Conservation (phyloP, 2,329 filamentous ascomycete genomes). For the Dendrostoma leiphaemia region DNA sequence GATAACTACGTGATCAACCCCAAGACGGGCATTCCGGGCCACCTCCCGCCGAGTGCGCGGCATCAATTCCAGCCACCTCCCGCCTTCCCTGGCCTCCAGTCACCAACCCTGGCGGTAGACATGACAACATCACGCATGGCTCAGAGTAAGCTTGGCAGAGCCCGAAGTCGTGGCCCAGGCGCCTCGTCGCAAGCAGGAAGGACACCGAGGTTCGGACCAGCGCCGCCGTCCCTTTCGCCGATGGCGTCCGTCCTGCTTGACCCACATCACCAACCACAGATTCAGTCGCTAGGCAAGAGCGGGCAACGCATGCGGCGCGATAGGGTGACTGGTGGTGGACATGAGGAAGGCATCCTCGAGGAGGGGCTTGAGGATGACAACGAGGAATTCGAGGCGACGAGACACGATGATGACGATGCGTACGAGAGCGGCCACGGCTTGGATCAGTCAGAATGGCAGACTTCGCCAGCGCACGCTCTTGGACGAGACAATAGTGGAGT, state of each 20-base stretch:
- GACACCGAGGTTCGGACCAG: conserved; percentile 43
- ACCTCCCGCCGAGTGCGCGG: conserved; percentile 53
- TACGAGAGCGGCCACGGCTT: conserved; percentile 50
- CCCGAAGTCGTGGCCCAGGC: conserved; percentile 38
- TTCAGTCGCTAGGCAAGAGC: conserved; percentile 45
- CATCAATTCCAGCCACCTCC: conserved; percentile 73
- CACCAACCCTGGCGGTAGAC: conserved; percentile 55
- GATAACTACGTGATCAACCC: conserved; percentile 84
- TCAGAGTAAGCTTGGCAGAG: conserved; percentile 39
- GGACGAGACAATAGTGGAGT: conserved; percentile 52
- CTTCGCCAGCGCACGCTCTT: conserved; percentile 48
- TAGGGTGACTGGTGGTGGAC: conserved; percentile 37
- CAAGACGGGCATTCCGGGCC: conserved; percentile 62
- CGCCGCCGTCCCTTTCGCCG: conserved; percentile 55
- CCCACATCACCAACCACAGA: conserved; percentile 69
- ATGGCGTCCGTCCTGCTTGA: conserved; percentile 74
- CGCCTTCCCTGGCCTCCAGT: conserved; percentile 69
- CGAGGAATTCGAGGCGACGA: conserved; percentile 37
- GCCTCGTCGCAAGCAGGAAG: conserved; percentile 33
- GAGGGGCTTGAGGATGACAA: conserved; percentile 50
- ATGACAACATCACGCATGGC: conserved; percentile 51
- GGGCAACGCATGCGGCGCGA: conserved; percentile 42
- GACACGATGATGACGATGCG: conserved; percentile 59
- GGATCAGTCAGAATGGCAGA: conserved; percentile 61
- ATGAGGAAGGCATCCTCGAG: conserved; percentile 53